Conservation (phyloP, 108 stramenopile species). For the Chaetoceros tenuissimus region DNA sequence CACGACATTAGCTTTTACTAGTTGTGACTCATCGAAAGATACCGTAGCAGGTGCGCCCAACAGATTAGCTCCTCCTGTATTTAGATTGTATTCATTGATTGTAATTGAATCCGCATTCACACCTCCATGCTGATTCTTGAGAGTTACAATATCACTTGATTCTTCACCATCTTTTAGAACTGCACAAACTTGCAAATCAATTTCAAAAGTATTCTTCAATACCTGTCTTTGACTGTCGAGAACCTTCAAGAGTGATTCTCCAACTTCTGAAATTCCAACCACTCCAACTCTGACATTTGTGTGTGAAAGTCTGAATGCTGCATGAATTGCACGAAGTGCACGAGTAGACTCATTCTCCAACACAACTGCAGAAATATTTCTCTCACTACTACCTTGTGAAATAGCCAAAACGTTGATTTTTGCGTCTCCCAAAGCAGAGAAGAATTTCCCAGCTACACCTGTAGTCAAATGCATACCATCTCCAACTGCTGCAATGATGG, state of each 20-base stretch:
- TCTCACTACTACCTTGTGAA: slow-evolving; percentile 69
- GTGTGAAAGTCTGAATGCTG: slow-evolving; percentile 70
- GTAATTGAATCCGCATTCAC: slow-evolving; percentile 42
- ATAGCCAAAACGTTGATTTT: slow-evolving; percentile 83
- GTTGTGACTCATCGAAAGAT: not conserved
- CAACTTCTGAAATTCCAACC: slow-evolving; percentile 57
- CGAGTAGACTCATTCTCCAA: slow-evolving; percentile 45
- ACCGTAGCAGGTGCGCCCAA: not conserved
- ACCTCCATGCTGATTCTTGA: slow-evolving; percentile 23
- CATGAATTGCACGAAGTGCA: slow-evolving; percentile 79
- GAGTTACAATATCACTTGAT: slow-evolving; percentile 8
- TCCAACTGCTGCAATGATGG: slow-evolving; percentile 87
- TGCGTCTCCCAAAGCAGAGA: slow-evolving; percentile 73
- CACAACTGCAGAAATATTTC: slow-evolving; percentile 84
- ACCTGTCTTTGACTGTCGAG: slow-evolving; percentile 44
- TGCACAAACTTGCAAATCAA: slow-evolving; percentile 60
- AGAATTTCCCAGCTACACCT: slow-evolving; percentile 81
- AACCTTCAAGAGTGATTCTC: slow-evolving; percentile 48
- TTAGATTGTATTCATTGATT: slow-evolving; percentile 10
- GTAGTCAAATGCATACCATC: slow-evolving; percentile 70
- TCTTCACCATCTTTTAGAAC: slow-evolving; percentile 22
- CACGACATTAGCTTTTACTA: not conserved
- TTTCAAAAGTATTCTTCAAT: slow-evolving; percentile 41
- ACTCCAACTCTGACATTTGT: slow-evolving; percentile 58
- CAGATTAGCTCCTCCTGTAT: not conserved